These are phyloP conservation scores for Trichoderma polysporum DNA, from an alignment of 2,329 filamentous ascomycete species.

Conservation along the genomic window DNA sequence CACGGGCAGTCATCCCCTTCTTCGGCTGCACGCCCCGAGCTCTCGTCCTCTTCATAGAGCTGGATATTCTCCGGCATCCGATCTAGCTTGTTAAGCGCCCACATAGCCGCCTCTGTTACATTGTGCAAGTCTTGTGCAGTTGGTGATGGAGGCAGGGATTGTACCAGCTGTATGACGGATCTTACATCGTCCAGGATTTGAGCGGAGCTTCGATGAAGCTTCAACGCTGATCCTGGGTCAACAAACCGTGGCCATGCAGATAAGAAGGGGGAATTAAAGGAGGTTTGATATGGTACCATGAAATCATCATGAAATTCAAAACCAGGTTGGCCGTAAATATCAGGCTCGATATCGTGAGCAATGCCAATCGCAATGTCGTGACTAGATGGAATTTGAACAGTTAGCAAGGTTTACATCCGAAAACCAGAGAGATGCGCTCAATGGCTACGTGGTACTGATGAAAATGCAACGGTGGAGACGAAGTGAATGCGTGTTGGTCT, in stretches of 20 bases:
- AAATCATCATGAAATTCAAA: conserved; percentile 44
- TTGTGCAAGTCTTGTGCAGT: conserved; percentile 39
- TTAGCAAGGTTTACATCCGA: conserved; percentile 23
- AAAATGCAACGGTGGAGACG: neutral
- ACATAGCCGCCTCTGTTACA: conserved; percentile 40
- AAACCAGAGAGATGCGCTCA: neutral
- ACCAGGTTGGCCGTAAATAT: conserved; percentile 41
- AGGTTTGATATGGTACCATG: conserved; percentile 42
- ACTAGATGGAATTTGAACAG: conserved; percentile 30
- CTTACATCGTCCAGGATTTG: conserved; percentile 53
- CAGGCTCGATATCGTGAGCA: conserved; percentile 46
- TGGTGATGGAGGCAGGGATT: conserved; percentile 39
- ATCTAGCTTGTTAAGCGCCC: conserved; percentile 42
- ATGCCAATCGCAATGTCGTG: conserved; percentile 50
- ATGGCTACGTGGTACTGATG: neutral
- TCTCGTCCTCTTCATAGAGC: neutral
- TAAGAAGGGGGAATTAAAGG: conserved; percentile 50
- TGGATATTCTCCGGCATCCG: conserved; percentile 28
- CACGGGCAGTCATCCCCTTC: conserved; percentile 12
- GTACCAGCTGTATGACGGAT: conserved; percentile 44
- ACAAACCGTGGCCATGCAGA: conserved; percentile 44
- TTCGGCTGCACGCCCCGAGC: neutral
- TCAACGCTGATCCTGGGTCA: conserved; percentile 41
- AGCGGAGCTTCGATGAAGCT: conserved; percentile 48
- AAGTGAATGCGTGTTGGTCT: neutral